phyloP scores from a whole-genome alignment of 2,329 filamentous ascomycete species.

The Epichloe elymi region DNA sequence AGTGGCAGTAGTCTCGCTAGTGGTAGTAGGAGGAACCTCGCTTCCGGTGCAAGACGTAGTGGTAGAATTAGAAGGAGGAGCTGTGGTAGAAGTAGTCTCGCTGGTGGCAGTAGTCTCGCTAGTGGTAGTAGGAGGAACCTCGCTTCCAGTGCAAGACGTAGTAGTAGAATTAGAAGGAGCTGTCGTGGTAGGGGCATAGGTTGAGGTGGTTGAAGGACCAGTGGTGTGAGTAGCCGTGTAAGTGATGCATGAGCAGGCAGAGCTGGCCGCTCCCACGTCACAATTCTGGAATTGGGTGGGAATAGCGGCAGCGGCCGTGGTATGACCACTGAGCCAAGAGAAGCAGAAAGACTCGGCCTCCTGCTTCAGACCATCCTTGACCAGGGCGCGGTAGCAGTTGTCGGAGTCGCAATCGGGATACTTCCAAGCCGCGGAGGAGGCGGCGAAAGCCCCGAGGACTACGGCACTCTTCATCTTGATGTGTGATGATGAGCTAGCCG shows the following conservation, averaged over 20 bases:
- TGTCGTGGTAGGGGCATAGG: not conserved
- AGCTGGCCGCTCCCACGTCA: slow-evolving; percentile 12
- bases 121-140: too few species aligned
- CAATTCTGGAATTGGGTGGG: slow-evolving; percentile 21
- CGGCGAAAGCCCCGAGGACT: slow-evolving; percentile 20
- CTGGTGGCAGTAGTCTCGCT: too few species aligned
- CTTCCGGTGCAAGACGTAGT: too few species aligned
- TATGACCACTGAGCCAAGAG: slow-evolving; percentile 17
- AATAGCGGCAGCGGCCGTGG: slow-evolving; percentile 14
- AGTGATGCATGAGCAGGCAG: slow-evolving; percentile 25
- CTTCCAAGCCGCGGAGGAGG: slow-evolving; percentile 14
- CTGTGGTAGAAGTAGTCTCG: too few species aligned
- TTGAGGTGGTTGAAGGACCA: not conserved
- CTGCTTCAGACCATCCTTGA: slow-evolving; percentile 18
- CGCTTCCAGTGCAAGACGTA: too few species aligned
- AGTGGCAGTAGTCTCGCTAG: too few species aligned
- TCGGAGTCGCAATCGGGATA: slow-evolving; percentile 19
- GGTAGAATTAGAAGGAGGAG: too few species aligned
- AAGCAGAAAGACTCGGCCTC: slow-evolving; percentile 20
- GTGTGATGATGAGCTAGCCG: not conserved
- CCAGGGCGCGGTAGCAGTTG: slow-evolving; percentile 24
- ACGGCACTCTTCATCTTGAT: slow-evolving; percentile 21
- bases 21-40: too few species aligned
- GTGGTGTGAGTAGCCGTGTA: slow-evolving; percentile 20
- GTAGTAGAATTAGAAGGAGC: too few species aligned